Base-by-base conservation (phyloP, 495 filamentous ascomycete species). In the Tuber microsphaerosporum region DNA sequence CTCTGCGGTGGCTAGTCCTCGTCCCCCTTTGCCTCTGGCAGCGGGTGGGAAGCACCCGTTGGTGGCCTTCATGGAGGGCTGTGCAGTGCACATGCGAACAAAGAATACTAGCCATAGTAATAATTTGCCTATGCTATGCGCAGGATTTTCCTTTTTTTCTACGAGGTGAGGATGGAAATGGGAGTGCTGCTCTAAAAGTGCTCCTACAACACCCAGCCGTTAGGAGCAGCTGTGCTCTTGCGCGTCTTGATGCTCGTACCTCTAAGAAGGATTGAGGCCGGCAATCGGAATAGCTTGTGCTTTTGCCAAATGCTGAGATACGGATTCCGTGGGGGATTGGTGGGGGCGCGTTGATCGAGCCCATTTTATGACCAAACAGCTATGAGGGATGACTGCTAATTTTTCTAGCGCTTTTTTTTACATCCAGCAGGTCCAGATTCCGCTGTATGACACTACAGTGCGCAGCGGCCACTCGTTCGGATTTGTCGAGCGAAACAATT, bases 321-420 rank as follows among this genome's bases (percentile, higher is more conserved):
- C 56, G 56, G 31, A 65, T 31, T 31, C 56, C 56, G 56, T 65
- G 56, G 56, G 26, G 56, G 56, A 31, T 31, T 31, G 2, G 56
- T 31, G 56, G 56, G 56, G 56, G 56, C 56, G n/a, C 56, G 56
- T 31, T 17, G 26, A 3, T 31, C 10, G 56, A 65, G 5, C 56
- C 26, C 56, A 31, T 65, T 12, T 31, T 65, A 31, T 31, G 26
- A 17, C 56, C 56, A 65, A 31, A 65, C 56, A 31, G 56, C 56
- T 31, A 31, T 65, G 56, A 31, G 56, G 26, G 56, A 65, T 65
- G 56, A 17, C 56, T 65, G 56, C n/a, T 65, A 65, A 65, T 65
- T 65, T 65, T 22, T n/a, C n/a, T 65, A 10, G 56, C 14, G 10
- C n/a, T 16, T 65, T 65, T 61, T 10, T 65, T 65, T 65, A 65